phyloP scores from a whole-genome alignment of 139 green algal species.

The Desmodesmus armatus region DNA sequence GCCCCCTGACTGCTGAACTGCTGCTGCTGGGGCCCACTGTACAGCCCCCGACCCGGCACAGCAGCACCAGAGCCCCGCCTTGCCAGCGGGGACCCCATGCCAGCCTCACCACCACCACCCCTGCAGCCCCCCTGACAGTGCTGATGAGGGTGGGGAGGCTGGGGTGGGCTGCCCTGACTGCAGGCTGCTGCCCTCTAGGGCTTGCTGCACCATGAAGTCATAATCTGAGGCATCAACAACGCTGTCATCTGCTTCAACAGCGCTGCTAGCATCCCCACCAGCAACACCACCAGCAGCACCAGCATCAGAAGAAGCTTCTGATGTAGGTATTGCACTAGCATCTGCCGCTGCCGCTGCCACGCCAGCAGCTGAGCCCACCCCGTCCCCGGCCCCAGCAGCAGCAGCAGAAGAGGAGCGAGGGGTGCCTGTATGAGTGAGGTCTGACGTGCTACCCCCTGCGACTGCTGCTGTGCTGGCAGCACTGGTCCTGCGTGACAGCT shows the following conservation, averaged over 20 bases:
- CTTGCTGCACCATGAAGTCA: constrained; percentile 41
- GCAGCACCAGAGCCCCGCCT: neutral
- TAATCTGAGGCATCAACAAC: constrained; percentile 12
- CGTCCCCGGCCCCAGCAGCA: no score
- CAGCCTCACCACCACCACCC: no score
- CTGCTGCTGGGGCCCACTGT: neutral
- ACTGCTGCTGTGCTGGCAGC: neutral
- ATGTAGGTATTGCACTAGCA: no score
- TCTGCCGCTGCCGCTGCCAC: no score
- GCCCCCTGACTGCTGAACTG: constrained; percentile 16
- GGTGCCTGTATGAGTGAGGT: neutral
- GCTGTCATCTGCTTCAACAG: neutral
- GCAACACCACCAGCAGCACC: no score
- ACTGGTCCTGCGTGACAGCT: neutral
- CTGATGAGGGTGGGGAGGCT: neutral
- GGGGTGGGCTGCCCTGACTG: constrained; percentile 4
- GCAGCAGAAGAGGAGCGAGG: no score
- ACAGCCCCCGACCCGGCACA: neutral
- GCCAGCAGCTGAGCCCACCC: no score
- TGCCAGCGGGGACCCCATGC: neutral
- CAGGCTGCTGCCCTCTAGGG: constrained; percentile 25
- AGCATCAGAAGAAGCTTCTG: no score
- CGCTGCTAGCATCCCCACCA: neutral
- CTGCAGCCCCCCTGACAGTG: no score
- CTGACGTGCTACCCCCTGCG: neutral